These are phyloP conservation scores for Entomortierella beljakovae DNA, from an alignment of 192 early-diverging fungal genomes.

Conservation along the genomic window DNA sequence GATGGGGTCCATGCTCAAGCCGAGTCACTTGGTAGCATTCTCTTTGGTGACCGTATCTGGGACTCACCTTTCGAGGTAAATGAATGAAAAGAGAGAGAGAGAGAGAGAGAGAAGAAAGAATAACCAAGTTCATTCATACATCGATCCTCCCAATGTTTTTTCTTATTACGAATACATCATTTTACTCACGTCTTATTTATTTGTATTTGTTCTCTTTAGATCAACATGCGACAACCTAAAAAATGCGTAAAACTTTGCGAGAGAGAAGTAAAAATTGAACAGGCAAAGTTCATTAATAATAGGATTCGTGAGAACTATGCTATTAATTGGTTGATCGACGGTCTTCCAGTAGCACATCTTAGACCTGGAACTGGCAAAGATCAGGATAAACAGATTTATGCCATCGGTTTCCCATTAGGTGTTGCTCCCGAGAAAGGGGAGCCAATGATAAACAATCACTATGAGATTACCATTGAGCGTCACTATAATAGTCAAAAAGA, in stretches of 20 bases:
- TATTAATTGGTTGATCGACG: conserved; percentile 91
- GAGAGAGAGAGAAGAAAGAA: too few relatives aligned
- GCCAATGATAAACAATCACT: conserved; percentile 86
- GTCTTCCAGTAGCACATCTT: conserved; percentile 76
- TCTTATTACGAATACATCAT: neutral
- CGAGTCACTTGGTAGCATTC: conserved; percentile 90
- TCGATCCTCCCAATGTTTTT: neutral
- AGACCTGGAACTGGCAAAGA: conserved; percentile 67
- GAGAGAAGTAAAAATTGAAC: conserved; percentile 68
- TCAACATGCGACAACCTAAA: conserved; percentile 70
- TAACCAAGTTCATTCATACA: too few relatives aligned
- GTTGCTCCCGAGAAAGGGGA: conserved; percentile 12
- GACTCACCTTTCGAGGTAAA: conserved; percentile 82
- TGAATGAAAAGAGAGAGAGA: neutral
- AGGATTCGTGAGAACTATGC: conserved; percentile 82
- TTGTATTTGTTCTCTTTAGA: conserved; percentile 48
- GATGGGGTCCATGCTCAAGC: conserved; percentile 70
- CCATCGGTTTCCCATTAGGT: conserved; percentile 88
- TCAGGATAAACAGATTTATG: conserved; percentile 67
- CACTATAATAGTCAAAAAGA: conserved; percentile 74
- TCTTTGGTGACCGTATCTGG: conserved; percentile 97
- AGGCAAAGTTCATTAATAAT: conserved; percentile 89
- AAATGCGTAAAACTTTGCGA: conserved; percentile 78
- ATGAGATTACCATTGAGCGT: conserved; percentile 85
- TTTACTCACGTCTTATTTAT: neutral